Conservation (phyloP, 163 green algal genomes). For the Chlamydomonas reinhardtii region DNA sequence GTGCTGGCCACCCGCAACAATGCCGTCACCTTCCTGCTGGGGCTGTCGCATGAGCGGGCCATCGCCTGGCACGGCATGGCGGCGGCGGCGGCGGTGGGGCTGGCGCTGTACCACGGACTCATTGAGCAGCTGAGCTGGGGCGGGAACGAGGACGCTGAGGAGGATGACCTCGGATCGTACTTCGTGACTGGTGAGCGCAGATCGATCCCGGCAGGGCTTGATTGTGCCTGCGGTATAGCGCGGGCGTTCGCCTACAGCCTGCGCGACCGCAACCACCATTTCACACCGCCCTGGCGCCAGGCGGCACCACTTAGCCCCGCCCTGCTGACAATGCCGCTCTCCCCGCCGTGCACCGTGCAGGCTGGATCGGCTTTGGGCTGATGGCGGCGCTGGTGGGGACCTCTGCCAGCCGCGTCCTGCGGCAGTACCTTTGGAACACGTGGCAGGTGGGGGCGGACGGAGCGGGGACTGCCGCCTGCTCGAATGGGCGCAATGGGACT, state of each 20-base stretch:
- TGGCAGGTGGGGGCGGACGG: not conserved
- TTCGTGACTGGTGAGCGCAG: no score
- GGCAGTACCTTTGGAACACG: not conserved
- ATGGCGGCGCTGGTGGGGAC: not conserved
- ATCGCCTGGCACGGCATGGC: not conserved
- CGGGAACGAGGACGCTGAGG: not conserved
- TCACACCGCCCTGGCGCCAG: no score
- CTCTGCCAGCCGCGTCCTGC: not conserved
- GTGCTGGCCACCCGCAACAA: not conserved
- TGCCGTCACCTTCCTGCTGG: not conserved
- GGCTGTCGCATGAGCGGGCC: constrained; percentile 11
- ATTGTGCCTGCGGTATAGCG: no score
- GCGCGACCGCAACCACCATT: no score
- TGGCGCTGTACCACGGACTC: not conserved
- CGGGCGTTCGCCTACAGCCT: no score
- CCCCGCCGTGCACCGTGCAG: not conserved
- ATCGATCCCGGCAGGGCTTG: no score
- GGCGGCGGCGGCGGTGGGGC: not conserved
- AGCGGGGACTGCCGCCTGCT: no score
- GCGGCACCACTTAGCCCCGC: no score
- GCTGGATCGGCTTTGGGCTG: not conserved
- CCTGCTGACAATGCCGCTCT: no score
- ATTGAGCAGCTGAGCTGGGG: not conserved
- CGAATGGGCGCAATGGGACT: no score
- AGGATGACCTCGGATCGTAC: not conserved